Percentiles rank a stretch among this genome's conserved stretches.
These are phyloP conservation scores for Calonectria pseudoturangicola DNA, from an alignment of 2,329 filamentous ascomycete genomes.

Conservation along the genomic window DNA sequence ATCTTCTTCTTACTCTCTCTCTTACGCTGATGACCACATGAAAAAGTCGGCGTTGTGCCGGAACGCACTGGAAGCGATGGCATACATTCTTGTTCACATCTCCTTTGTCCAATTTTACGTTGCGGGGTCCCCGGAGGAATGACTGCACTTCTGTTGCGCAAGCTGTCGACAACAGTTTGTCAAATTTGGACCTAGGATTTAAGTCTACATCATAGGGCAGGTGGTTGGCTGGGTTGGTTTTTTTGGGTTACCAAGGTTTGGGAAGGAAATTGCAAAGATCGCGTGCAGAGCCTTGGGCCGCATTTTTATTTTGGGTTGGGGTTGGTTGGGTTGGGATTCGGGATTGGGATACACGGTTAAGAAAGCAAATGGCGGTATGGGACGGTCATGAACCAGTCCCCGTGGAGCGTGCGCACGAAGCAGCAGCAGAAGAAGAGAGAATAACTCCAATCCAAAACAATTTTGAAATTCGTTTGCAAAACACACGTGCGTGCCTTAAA, in stretches of 20 bases:
- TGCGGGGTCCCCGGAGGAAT: constrained; percentile 40
- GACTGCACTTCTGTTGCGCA: constrained; percentile 37
- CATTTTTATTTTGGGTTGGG: constrained; percentile 1
- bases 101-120: constrained; percentile 40
- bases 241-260: constrained; percentile 10
- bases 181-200: constrained; percentile 40
- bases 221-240: neutral
- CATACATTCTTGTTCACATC: constrained; percentile 38
- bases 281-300: constrained; percentile 4
- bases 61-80: constrained; percentile 42
- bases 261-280: constrained; percentile 39
- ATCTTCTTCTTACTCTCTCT: constrained; percentile 39
- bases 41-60: constrained; percentile 36
- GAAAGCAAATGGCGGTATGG: constrained; percentile 31
- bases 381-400: constrained; percentile 15
- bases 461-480: constrained; percentile 29
- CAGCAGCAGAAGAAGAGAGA: constrained; percentile 35
- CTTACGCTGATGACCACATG: constrained; percentile 39
- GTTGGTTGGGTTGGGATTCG: neutral
- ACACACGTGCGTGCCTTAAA: neutral
- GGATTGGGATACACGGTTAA: constrained; percentile 27
- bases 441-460: constrained; percentile 52
- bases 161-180: constrained; percentile 34
- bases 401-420: constrained; percentile 23
- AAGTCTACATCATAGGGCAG: constrained; percentile 32